These are phyloP conservation scores for Atkinsonella texensis DNA, from an alignment of 2,329 filamentous ascomycete species.

Conservation along the genomic window DNA sequence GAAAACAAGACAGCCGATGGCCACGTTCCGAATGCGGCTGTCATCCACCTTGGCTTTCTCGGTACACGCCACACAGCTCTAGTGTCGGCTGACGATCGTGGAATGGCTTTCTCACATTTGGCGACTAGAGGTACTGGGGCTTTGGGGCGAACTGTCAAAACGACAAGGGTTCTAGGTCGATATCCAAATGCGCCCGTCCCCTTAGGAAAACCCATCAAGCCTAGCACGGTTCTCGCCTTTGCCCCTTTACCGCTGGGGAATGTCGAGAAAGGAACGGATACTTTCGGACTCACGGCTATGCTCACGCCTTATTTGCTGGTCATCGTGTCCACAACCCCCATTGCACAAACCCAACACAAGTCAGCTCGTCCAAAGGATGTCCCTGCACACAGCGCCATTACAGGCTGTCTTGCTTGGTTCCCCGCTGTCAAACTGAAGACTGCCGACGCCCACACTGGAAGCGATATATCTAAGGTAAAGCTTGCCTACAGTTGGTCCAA, in stretches of 20 bases:
- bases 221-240: constrained; percentile 90
- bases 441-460: constrained; percentile 52
- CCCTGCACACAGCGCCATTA: constrained; percentile 79
- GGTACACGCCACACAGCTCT: constrained; percentile 88
- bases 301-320: constrained; percentile 91
- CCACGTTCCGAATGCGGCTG: constrained; percentile 63
- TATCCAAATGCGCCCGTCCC: constrained; percentile 64
- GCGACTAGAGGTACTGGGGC: constrained; percentile 83
- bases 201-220: constrained; percentile 60
- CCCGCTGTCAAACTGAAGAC: constrained; percentile 86
- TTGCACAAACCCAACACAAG: constrained; percentile 95
- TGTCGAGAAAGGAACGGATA: constrained; percentile 75
- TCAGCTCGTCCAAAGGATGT: constrained; percentile 83
- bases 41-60: constrained; percentile 89
- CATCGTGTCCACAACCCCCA: constrained; percentile 90
- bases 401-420: constrained; percentile 93
- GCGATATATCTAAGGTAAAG: constrained; percentile 67
- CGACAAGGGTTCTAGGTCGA: constrained; percentile 77
- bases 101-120: constrained; percentile 97
- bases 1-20: constrained; percentile 64
- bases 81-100: constrained; percentile 85
- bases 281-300: constrained; percentile 84
- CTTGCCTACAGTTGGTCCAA: constrained; percentile 98
- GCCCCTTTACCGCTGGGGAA: constrained; percentile 88
- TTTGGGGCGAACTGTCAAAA: constrained; percentile 76